Evolutionary conservation across 257 asterid genomes (phyloP).

Genomic region (Scutellaria galericulata): DNA sequence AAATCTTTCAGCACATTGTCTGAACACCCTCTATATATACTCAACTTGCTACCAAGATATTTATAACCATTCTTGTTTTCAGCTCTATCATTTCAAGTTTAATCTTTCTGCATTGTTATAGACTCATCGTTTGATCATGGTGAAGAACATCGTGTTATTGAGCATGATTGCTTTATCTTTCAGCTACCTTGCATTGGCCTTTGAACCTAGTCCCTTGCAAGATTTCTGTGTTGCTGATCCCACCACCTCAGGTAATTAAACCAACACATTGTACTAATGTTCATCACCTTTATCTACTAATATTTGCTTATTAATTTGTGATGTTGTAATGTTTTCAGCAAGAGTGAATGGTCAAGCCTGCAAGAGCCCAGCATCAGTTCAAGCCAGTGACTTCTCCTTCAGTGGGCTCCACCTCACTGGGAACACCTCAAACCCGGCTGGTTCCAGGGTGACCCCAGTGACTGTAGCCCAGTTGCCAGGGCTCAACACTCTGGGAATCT

Average conservation of each 20-base stretch:
- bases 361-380: conserved; percentile 39
- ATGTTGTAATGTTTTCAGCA: conserved; percentile 33
- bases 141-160: not conserved
- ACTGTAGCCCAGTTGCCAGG: conserved; percentile 43
- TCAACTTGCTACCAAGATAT: no score
- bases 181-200: conserved; percentile 38
- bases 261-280: no score
- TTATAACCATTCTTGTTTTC: no score
- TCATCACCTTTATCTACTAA: no score
- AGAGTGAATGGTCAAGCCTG: conserved; percentile 48
- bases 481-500: conserved; percentile 51
- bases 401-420: conserved; percentile 47
- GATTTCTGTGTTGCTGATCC: conserved; percentile 50
- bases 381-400: conserved; percentile 43
- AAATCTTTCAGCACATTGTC: no score
- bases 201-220: conserved; percentile 51
- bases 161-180: conserved; percentile 25
- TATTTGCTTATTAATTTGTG: not conserved
- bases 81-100: no score
- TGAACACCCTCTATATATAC: no score
- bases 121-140: conserved; percentile 5
- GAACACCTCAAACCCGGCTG: conserved; percentile 43
- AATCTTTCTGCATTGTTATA: no score
- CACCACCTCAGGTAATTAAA: conserved; percentile 35
- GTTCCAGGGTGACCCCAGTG: conserved; percentile 46